Evolutionary conservation across 192 early-diverging fungal species (phyloP).

Genomic region (Gigaspora rosea): DNA sequence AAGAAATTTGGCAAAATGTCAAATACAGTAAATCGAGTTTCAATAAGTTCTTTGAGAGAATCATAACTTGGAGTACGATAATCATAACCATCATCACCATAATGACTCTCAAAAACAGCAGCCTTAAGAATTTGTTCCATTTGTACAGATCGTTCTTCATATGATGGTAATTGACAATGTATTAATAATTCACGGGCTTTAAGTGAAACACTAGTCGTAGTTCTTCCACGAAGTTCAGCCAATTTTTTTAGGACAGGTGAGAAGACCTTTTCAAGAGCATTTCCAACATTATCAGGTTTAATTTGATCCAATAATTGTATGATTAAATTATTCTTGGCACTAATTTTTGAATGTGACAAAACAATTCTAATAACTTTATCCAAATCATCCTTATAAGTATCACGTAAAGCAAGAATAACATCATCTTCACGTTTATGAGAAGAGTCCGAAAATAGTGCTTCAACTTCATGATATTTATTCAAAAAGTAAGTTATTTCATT

Average conservation of each 20-base stretch:
- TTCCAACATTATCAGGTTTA: constrained; percentile 62
- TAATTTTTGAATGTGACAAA: constrained; percentile 84
- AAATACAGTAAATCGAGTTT: constrained; percentile 92
- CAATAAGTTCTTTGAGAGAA: constrained; percentile 81
- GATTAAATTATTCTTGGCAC: constrained; percentile 75
- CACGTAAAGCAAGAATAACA: constrained; percentile 81
- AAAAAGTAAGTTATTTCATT: constrained; percentile 72
- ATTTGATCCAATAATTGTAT: constrained; percentile 79
- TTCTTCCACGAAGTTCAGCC: constrained; percentile 73
- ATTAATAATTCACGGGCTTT: constrained; percentile 94
- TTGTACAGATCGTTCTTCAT: constrained; percentile 81
- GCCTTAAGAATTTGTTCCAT: constrained; percentile 83
- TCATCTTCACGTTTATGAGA: constrained; percentile 76
- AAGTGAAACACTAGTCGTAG: constrained; percentile 87
- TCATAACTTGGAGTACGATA: constrained; percentile 76
- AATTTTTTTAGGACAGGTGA: constrained; percentile 76
- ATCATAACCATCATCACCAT: constrained; percentile 71
- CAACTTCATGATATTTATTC: constrained; percentile 82
- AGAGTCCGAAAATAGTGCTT: constrained; percentile 77
- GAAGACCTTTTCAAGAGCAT: constrained; percentile 71
- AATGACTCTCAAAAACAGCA: constrained; percentile 75
- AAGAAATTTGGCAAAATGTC: constrained; percentile 95
- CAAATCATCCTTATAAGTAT: constrained; percentile 80
- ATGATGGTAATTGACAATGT: constrained; percentile 88
- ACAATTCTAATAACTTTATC: constrained; percentile 69